A percentile compares a stretch with the other conserved stretches of the same genome.
Evolutionary conservation across 768 basidiomycete species (phyloP).

Genomic region (Panellus pusillus): DNA sequence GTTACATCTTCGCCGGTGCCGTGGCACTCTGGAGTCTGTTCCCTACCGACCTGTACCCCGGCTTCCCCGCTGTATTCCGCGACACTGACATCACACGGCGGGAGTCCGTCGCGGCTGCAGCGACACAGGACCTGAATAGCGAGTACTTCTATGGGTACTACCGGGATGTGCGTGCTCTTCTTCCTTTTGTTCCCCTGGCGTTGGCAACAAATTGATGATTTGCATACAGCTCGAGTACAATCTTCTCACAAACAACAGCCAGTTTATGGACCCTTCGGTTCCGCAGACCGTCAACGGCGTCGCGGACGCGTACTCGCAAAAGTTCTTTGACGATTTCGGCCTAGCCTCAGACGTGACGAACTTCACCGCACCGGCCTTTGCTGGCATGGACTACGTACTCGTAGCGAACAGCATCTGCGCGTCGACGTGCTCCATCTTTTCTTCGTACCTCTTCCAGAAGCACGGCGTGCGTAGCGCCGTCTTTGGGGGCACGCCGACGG

Average conservation of each 20-base stretch:
- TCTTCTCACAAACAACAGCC: constrained; percentile 8
- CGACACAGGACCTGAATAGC: background rate
- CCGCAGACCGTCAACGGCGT: constrained; percentile 18
- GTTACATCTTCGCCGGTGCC: constrained; percentile 9
- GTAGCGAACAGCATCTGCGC: no score
- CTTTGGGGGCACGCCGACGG: constrained; percentile 15
- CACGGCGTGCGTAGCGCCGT: background rate
- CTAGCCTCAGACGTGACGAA: constrained; percentile 8
- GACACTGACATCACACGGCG: background rate
- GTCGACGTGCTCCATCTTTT: no score
- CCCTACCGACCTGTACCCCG: constrained; percentile 8
- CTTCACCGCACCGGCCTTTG: constrained; percentile 10
- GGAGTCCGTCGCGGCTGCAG: background rate
- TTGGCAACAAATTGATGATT: no score
- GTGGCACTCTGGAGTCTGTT: constrained; percentile 8
- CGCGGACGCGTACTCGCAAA: constrained; percentile 15
- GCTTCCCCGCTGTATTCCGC: no score
- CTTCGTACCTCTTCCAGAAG: no score
- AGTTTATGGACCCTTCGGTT: constrained; percentile 21
- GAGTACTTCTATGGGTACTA: constrained; percentile 1
- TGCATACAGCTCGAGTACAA: constrained; percentile 1
- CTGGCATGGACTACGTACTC: background rate
- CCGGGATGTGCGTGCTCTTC: constrained; percentile 4
- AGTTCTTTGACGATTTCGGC: constrained; percentile 23
- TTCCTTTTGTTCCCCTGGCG: background rate